Evolutionary conservation across 1,139 yeast species (phyloP).

Genomic region (Yamadazyma aaseri): DNA sequence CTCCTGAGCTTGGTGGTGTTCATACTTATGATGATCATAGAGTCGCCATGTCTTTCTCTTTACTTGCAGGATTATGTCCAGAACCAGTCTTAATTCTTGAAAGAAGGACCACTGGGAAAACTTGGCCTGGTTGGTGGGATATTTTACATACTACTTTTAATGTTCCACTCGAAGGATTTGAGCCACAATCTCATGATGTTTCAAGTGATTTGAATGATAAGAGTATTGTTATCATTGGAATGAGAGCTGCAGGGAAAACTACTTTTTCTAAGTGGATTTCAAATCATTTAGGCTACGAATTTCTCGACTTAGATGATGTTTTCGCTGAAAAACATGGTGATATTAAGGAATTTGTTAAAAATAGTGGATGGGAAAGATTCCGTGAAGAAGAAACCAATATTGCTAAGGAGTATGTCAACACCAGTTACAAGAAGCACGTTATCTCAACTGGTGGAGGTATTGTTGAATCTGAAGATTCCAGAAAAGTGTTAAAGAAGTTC

Average conservation of each 20-base stretch:
- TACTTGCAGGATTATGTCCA: constrained; percentile 61
- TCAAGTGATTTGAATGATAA: constrained; percentile 30
- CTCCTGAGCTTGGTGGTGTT: constrained; percentile 51
- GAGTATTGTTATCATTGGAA: constrained; percentile 84
- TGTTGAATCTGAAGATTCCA: constrained; percentile 73
- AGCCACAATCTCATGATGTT: constrained; percentile 24
- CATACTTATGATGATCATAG: constrained; percentile 92
- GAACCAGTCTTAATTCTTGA: constrained; percentile 75
- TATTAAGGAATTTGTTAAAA: constrained; percentile 66
- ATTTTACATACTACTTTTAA: constrained; percentile 68
- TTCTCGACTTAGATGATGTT: constrained; percentile 74
- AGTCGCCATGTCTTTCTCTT: constrained; percentile 96
- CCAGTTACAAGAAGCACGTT: constrained; percentile 58
- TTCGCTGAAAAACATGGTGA: constrained; percentile 60
- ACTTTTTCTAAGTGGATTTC: constrained; percentile 85
- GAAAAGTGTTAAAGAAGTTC: constrained; percentile 59
- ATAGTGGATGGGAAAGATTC: constrained; percentile 84
- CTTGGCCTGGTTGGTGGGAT: constrained; percentile 99
- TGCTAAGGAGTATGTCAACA: constrained; percentile 50
- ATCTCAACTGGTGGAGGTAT: constrained; percentile 97
- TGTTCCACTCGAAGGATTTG: constrained; percentile 68
- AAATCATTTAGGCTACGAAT: constrained; percentile 62
- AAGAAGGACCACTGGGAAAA: constrained; percentile 90
- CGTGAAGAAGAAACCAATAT: constrained; percentile 65
- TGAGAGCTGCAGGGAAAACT: constrained; percentile 98